Evolutionary conservation across 2,329 filamentous ascomycete species (phyloP).

Genomic region (Dendrostoma leiphaemia): DNA sequence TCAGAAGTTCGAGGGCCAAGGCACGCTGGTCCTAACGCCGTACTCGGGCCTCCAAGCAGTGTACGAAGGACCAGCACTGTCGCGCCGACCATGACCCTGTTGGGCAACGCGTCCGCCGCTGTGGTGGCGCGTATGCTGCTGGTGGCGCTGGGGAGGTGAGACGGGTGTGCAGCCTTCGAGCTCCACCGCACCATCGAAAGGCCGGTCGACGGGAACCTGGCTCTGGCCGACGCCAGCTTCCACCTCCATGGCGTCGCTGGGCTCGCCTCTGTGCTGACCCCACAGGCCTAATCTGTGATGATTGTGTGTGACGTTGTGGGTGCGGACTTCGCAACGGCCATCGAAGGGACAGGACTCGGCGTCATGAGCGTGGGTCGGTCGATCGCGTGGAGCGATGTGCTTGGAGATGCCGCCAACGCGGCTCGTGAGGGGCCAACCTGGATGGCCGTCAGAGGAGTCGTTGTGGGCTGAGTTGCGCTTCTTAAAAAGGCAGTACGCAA

Average conservation of each 20-base stretch:
- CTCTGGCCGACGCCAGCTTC: not conserved
- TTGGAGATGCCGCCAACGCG: not conserved
- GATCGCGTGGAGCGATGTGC: not conserved
- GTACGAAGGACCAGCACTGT: not conserved
- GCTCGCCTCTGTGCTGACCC: not conserved
- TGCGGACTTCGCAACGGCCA: not conserved
- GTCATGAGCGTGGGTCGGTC: not conserved
- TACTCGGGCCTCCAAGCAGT: too few relatives aligned
- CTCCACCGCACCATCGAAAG: not conserved
- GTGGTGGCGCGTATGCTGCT: too few relatives aligned
- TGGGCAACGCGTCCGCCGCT: too few relatives aligned
- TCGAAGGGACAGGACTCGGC: not conserved
- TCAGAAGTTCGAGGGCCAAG: too few relatives aligned
- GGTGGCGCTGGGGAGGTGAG: not conserved
- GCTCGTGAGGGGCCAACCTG: not conserved
- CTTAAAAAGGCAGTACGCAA: not conserved
- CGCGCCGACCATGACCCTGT: not conserved
- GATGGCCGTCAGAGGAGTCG: not conserved
- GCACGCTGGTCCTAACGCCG: too few relatives aligned
- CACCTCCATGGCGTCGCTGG: not conserved
- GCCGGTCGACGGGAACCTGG: not conserved
- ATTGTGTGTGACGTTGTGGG: not conserved
- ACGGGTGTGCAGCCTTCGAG: too few relatives aligned
- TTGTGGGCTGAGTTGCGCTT: not conserved
- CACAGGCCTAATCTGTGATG: not conserved